Conservation (phyloP, 2,329 filamentous ascomycete genomes). For the Blastomyces gilchristii region DNA sequence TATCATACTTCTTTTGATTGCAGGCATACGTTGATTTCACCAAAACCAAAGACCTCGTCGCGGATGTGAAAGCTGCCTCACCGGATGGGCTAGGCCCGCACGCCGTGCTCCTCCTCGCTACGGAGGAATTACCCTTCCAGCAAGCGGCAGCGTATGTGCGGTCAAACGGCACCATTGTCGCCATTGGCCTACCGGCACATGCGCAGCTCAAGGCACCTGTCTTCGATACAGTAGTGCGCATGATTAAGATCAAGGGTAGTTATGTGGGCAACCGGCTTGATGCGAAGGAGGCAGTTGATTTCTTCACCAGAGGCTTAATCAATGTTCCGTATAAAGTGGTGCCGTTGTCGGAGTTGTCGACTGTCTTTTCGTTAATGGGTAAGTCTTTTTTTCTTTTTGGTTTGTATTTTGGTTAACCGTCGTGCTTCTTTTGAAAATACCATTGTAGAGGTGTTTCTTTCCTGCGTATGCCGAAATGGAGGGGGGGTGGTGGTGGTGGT, state of each 20-base stretch:
- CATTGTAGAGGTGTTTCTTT: not conserved
- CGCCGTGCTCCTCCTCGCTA: conserved; percentile 77
- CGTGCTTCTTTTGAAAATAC: not conserved
- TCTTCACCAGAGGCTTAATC: conserved; percentile 75
- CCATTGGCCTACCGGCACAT: conserved; percentile 75
- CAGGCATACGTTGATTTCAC: conserved; percentile 68
- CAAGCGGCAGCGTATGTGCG: conserved; percentile 85
- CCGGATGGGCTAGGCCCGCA: conserved; percentile 74
- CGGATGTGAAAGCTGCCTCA: conserved; percentile 73
- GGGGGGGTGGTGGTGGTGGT: not conserved
- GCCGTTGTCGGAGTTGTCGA: conserved; percentile 66
- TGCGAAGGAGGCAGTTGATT: conserved; percentile 79
- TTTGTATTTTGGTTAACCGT: not conserved
- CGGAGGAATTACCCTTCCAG: conserved; percentile 86
- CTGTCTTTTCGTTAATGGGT: conserved; percentile 67
- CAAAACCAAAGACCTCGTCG: conserved; percentile 64
- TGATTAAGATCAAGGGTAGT: conserved; percentile 85
- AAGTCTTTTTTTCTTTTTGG: conserved; percentile 14
- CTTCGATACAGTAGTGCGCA: conserved; percentile 78
- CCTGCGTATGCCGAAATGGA: no score
- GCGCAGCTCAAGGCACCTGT: conserved; percentile 75
- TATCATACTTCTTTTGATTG: not conserved
- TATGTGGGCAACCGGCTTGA: conserved; percentile 92
- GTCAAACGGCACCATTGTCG: conserved; percentile 69
- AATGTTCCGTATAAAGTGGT: conserved; percentile 78